Conservation (phyloP, 2,329 filamentous ascomycete genomes). For the Pseudocercospora vitis region DNA sequence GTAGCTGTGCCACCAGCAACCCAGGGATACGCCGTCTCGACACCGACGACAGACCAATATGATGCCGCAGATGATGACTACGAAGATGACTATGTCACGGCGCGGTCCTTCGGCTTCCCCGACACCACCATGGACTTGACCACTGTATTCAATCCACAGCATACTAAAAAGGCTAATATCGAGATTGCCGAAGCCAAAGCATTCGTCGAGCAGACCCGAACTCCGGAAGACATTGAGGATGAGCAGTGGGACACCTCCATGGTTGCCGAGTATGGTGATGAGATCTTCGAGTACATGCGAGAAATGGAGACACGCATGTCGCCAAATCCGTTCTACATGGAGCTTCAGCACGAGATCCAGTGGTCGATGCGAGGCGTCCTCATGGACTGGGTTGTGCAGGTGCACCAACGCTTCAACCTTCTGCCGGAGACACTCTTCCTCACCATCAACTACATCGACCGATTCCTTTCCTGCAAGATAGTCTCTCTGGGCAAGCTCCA, state of each 20-base stretch:
- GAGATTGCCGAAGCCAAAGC: constrained; percentile 70
- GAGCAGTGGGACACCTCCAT: constrained; percentile 93
- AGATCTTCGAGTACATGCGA: constrained; percentile 92
- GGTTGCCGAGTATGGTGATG: constrained; percentile 94
- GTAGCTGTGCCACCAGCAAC: neutral
- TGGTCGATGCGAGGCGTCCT: constrained; percentile 98
- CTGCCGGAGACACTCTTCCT: constrained; percentile 94
- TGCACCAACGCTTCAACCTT: constrained; percentile 86
- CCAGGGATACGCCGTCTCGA: constrained; percentile 17
- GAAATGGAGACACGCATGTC: constrained; percentile 83
- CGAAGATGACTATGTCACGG: constrained; percentile 70
- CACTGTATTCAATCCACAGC: constrained; percentile 62
- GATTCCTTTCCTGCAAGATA: constrained; percentile 90
- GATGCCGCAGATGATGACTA: constrained; percentile 66
- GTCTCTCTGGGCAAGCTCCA: constrained; percentile 94
- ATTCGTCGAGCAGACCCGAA: constrained; percentile 66
- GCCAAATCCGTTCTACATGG: constrained; percentile 93
- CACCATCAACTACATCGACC: constrained; percentile 94
- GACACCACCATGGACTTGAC: constrained; percentile 67
- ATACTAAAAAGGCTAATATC: constrained; percentile 66
- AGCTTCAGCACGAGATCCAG: constrained; percentile 89
- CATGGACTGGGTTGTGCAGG: constrained; percentile 97
- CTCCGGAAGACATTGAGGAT: constrained; percentile 76
- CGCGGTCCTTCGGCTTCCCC: constrained; percentile 73
- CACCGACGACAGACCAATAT: constrained; percentile 23